phyloP scores from a whole-genome alignment of 2,329 filamentous ascomycete genomes.

The Gnomoniopsis smithogilvyi region DNA sequence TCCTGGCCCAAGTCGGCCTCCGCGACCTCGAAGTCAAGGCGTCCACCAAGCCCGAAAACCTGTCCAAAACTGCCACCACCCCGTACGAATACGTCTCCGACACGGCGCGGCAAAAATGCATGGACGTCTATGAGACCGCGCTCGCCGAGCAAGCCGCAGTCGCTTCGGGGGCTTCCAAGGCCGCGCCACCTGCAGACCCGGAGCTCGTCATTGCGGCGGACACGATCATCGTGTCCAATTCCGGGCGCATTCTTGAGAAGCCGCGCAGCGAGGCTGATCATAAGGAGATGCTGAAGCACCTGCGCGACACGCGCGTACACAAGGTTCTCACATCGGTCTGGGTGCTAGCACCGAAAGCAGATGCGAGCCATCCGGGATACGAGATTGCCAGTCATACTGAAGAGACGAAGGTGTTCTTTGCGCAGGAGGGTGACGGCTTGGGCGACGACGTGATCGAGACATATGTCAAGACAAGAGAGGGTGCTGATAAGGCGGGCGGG shows the following conservation, averaged over 20 bases:
- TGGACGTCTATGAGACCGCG: slow-evolving; percentile 61
- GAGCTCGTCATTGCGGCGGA: slow-evolving; percentile 86
- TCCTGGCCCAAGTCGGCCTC: slow-evolving; percentile 79
- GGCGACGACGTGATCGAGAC: slow-evolving; percentile 77
- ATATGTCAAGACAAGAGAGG: slow-evolving; percentile 82
- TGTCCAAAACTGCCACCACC: slow-evolving; percentile 69
- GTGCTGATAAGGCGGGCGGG: slow-evolving; percentile 92
- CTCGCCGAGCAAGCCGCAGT: slow-evolving; percentile 39
- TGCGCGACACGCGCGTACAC: slow-evolving; percentile 75
- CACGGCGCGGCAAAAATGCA: slow-evolving; percentile 80
- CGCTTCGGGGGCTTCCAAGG: slow-evolving; percentile 24
- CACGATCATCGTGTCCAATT: slow-evolving; percentile 77
- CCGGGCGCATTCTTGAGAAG: slow-evolving; percentile 85
- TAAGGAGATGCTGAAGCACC: slow-evolving; percentile 73
- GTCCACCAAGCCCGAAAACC: slow-evolving; percentile 79
- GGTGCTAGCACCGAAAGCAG: slow-evolving; percentile 77
- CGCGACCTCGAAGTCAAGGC: slow-evolving; percentile 79
- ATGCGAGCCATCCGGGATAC: slow-evolving; percentile 82
- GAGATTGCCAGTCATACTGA: slow-evolving; percentile 77
- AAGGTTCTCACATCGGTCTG: slow-evolving; percentile 84
- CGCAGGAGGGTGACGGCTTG: slow-evolving; percentile 54
- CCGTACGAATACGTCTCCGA: slow-evolving; percentile 89
- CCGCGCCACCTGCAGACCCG: slow-evolving; percentile 56
- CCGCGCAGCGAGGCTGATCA: slow-evolving; percentile 79
- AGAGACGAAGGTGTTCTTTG: slow-evolving; percentile 90